Evolutionary conservation across 106 monocot species (phyloP), one percentile per base, ranked within the genome.

Genomic region (Chionographis japonica): DNA sequence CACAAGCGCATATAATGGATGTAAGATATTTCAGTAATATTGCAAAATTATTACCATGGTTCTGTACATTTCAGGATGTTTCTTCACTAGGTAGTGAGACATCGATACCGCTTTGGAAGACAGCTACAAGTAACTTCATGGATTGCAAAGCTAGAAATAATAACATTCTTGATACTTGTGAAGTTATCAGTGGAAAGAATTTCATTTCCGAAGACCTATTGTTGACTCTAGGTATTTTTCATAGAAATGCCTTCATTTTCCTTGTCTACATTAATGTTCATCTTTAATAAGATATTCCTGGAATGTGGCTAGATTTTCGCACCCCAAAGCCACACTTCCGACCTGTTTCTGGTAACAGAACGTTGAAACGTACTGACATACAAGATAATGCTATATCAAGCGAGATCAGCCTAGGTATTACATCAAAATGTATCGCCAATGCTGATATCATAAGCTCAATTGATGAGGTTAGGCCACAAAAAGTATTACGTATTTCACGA

Each of bases 241-340:
- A 4, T 11, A 4, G 42, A 66, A 14, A 72, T 2, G 20, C 2
- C 54, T 13, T 4, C 56, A 2, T 62, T 13, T 43, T 16, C 14
- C 8, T 71, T 14, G 52, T 35, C 14, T 17, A 53, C 12, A 4
- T 49, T 20, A 51, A 41, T 35, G 15, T 15, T 63, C 16, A n/a
- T n/a, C 17, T 52, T 36, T n/a, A 14, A 10, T 64, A 27, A 19
- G 40, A 9, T 64, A 9, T 16, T 15, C 50, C 27, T 58, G 8
- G 36, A 40, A 2, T 19, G n/a, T 5, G 46, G 18, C 58, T 60
- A 88, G 88, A 88, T 68, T 88, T 84, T 55, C 74, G 75, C 18
- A 78, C 84, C 19, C 84, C 88, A 75, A 81, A 75, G 46, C 81
- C 75, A 41, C 50, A 41, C n/a, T 60, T 61, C 18, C 38, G 46